These are phyloP conservation scores for Tilletiopsis washingtonensis DNA, from an alignment of 1,284 basidiomycete genomes.

Conservation along the genomic window DNA sequence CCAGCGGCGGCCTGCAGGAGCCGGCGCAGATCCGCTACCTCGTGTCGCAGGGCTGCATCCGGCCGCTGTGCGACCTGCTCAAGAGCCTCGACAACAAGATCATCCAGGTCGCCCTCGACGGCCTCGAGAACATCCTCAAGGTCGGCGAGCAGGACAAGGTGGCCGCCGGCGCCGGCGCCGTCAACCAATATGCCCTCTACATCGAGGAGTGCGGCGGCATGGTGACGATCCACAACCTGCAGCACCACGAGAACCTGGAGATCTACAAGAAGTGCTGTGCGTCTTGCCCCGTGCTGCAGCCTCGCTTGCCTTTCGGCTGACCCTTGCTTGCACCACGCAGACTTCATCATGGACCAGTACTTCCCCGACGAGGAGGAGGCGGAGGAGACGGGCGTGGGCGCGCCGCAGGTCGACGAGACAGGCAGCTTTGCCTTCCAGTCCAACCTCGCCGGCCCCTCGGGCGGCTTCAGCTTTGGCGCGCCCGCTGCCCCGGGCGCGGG, in stretches of 20 bases:
- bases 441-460: slow-evolving; percentile 43
- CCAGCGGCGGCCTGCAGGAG: slow-evolving; percentile 92
- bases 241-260: slow-evolving; percentile 98
- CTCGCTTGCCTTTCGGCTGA: background rate
- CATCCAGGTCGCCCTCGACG: slow-evolving; percentile 94
- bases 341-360: slow-evolving; percentile 65
- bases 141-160: slow-evolving; percentile 95
- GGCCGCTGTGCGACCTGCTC: slow-evolving; percentile 91
- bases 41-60: slow-evolving; percentile 94
- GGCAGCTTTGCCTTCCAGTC: slow-evolving; percentile 69
- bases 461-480: slow-evolving; percentile 39
- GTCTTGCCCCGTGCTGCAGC: background rate
- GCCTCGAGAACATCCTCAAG: slow-evolving; percentile 96
- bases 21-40: slow-evolving; percentile 97
- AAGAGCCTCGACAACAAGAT: slow-evolving; percentile 99
- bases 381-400: slow-evolving; percentile 59
- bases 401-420: slow-evolving; percentile 73
- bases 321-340: background rate
- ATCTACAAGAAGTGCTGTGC: slow-evolving; percentile 92
- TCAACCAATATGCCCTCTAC: slow-evolving; percentile 86
- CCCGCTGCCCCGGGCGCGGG: background rate
- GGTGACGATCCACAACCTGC: slow-evolving; percentile 91
- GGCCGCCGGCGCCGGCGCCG: slow-evolving; percentile 68
- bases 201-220: slow-evolving; percentile 96
- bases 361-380: slow-evolving; percentile 51